phyloP scores from a whole-genome alignment of 805 yeast genomes.

The Cyberlindnera euphorbiae region DNA sequence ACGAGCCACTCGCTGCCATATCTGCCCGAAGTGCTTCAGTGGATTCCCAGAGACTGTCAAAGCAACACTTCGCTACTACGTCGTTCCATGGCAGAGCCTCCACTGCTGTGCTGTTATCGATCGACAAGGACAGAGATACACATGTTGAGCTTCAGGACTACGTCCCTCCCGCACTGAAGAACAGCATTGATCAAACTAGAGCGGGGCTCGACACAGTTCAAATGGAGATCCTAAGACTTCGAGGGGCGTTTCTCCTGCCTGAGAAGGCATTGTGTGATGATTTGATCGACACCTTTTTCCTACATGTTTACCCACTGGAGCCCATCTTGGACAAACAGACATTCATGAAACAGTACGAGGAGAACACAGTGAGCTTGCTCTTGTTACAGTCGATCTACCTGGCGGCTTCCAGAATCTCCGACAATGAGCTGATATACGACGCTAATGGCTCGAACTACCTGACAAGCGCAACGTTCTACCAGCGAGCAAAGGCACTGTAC shows the following conservation, averaged over 20 bases:
- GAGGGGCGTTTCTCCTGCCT: constrained; percentile 73
- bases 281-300: constrained; percentile 57
- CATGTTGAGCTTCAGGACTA: constrained; percentile 30
- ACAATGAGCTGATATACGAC: constrained; percentile 48
- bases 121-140: constrained; percentile 16
- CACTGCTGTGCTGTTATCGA: constrained; percentile 30
- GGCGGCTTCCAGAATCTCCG: constrained; percentile 61
- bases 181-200: constrained; percentile 25
- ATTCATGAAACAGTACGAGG: constrained; percentile 55
- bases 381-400: constrained; percentile 63
- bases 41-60: constrained; percentile 23
- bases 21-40: constrained; percentile 27
- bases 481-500: constrained; percentile 69
- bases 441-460: constrained; percentile 40
- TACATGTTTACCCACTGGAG: constrained; percentile 57
- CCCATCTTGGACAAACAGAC: constrained; percentile 62
- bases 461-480: constrained; percentile 55
- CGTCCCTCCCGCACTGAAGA: constrained; percentile 23
- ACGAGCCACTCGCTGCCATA: constrained; percentile 32
- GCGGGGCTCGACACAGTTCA: constrained; percentile 49
- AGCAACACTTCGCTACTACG: constrained; percentile 20
- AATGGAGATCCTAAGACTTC: constrained; percentile 53
- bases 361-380: constrained; percentile 54
- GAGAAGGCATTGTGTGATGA: constrained; percentile 52
- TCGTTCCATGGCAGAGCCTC: constrained; percentile 54